Percentiles rank a stretch among this genome's conserved stretches.
Evolutionary conservation across 2,329 filamentous ascomycete genomes (phyloP).

Genomic region (Botryotinia narcissicola): DNA sequence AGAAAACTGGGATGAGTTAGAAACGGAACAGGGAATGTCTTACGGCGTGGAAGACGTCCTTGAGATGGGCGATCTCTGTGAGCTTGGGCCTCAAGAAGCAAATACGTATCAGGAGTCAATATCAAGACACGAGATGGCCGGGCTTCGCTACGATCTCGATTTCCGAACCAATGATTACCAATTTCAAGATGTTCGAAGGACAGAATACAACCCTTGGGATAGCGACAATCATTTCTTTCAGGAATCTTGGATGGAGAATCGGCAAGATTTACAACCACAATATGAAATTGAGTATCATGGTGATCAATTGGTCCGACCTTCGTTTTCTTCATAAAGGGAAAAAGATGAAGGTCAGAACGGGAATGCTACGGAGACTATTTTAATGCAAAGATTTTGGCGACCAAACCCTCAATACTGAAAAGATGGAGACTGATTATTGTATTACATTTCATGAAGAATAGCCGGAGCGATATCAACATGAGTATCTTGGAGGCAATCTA

Average conservation of each 20-base stretch:
- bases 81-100: neutral
- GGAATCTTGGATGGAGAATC: neutral
- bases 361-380: neutral
- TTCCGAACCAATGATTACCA: neutral
- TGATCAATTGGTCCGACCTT: neutral
- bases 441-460: neutral
- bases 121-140: neutral
- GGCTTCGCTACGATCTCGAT: neutral
- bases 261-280: neutral
- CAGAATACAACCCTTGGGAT: neutral
- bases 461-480: neutral
- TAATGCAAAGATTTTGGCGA: constrained; percentile 26
- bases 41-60: neutral
- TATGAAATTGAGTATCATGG: neutral
- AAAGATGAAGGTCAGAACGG: neutral
- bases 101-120: neutral
- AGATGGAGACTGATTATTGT: neutral
- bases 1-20: neutral
- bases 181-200: neutral
- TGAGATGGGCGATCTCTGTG: neutral
- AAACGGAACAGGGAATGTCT: neutral
- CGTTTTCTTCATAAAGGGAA: neutral
- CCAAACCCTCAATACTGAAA: constrained; percentile 26
- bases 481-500: neutral
- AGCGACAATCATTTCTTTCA: neutral